Conservation (phyloP, 2,329 filamentous ascomycete species). For the Ceratocystis smalleyi region DNA sequence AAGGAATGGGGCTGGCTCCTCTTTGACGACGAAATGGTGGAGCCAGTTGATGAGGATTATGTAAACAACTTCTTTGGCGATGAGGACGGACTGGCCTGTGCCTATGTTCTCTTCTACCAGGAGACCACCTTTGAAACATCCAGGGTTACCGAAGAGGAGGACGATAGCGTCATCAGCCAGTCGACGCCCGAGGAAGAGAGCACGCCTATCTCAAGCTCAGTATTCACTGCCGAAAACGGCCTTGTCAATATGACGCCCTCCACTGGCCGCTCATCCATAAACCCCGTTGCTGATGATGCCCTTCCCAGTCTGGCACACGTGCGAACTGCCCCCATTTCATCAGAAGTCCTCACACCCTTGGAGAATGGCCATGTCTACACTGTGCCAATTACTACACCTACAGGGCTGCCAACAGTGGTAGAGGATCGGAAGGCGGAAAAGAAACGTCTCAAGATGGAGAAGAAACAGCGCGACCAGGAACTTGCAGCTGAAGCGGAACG, state of each 20-base stretch:
- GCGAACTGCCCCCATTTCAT: constrained; percentile 40
- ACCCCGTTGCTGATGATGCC: constrained; percentile 25
- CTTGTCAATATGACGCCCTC: constrained; percentile 23
- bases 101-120: constrained; percentile 95
- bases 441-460: constrained; percentile 21
- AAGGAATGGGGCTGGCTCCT: constrained; percentile 89
- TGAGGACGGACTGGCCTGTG: constrained; percentile 76
- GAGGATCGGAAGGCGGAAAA: constrained; percentile 32
- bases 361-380: constrained; percentile 3
- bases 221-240: not conserved
- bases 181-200: not conserved
- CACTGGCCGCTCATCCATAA: constrained; percentile 7
- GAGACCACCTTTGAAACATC: constrained; percentile 57
- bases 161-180: constrained; percentile 3
- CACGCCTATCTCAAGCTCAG: not conserved
- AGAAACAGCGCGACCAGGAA: constrained; percentile 32
- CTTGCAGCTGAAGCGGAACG: constrained; percentile 41
- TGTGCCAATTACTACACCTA: not conserved
- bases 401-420: constrained; percentile 4
- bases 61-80: constrained; percentile 96
- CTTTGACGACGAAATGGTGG: constrained; percentile 97
- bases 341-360: not conserved
- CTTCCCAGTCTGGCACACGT: constrained; percentile 50
- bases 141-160: constrained; percentile 22
- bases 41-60: constrained; percentile 91